These are phyloP conservation scores for Dysphania ambrosioides DNA, from an alignment of 148 eudicot genomes.

Conservation along the genomic window DNA sequence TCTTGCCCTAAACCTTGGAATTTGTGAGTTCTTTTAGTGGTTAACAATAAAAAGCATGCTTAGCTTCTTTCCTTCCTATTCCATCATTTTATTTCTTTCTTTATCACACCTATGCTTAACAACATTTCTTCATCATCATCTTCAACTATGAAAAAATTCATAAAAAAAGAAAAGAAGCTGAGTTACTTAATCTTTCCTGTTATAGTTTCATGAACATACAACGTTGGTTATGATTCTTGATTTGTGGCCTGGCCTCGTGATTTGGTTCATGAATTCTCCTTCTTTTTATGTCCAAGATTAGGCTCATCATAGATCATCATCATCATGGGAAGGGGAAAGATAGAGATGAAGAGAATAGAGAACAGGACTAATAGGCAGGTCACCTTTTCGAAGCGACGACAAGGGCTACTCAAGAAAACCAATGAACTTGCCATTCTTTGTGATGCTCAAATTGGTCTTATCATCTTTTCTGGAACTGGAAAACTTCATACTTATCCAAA, in stretches of 20 bases:
- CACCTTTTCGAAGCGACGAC: constrained; percentile 70
- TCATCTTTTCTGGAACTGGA: constrained; percentile 74
- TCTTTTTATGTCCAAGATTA: too few species aligned
- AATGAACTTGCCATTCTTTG: constrained; percentile 74
- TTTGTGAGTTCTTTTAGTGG: constrained; percentile 21
- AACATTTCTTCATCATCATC: not conserved
- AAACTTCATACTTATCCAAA: constrained; percentile 63
- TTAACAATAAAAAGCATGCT: not conserved
- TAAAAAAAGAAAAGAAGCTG: too few species aligned
- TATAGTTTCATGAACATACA: too few species aligned
- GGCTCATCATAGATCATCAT: not conserved
- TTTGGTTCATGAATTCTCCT: too few species aligned
- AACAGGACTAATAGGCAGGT: constrained; percentile 83
- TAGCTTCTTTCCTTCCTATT: not conserved
- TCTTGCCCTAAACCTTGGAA: constrained; percentile 25
- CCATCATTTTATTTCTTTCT: not conserved
- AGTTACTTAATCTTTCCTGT: too few species aligned
- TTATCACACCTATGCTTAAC: not conserved
- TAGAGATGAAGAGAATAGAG: constrained; percentile 72
- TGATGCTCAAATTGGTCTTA: constrained; percentile 78
- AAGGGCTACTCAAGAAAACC: constrained; percentile 75
- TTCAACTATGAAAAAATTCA: too few species aligned
- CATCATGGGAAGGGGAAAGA: constrained; percentile 85
- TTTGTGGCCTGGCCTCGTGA: too few species aligned
- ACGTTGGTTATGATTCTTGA: not conserved